Evolutionary conservation across 805 yeast genomes (phyloP), one percentile per base, ranked within the genome.

Genomic region (Monosporozyma yasuniensis): DNA sequence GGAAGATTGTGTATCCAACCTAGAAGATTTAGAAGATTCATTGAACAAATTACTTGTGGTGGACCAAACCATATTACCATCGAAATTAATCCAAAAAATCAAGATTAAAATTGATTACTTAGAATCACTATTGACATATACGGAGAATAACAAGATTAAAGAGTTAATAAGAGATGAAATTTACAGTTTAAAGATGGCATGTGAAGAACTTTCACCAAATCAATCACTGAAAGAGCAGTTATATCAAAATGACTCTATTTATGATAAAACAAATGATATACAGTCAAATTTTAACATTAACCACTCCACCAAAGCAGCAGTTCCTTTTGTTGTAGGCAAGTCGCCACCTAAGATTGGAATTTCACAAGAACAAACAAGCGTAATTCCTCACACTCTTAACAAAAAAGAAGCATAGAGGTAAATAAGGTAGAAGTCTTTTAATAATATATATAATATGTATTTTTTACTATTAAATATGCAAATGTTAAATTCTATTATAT

Each of bases 301-400:
- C n/a, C 45, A 37, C 35, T 52, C 8, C 50, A 49, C 28, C 57
- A 58, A 19, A 52, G 21, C 8, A 11, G n/a, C 22, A 21, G 42
- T 54, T 12, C 51, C 55, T 23, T 42, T 58, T 19, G 43, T 50
- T 2, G 52, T 51, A 22, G 55, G 61, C 32, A 60, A 59, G 34
- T 61, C 67, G 3, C 67, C 66, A 22, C 66, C 67, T n/a, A 61
- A 61, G 46, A 57, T 59, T 34, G 63, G 62, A 12, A 47, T 59
- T 30, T 51, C 47, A 5, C 42, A 32, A 9, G 32, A 25, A 16
- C n/a, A 32, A 14, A n/a, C 47, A 9, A 22, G 12, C 4, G 11
- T 19, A 12, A 44, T 22, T 10, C n/a, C 47, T 18, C 30, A 32
- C 27, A 44, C 47, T 21, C 3, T n/a, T 19, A 45, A 34, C 45